A percentile compares a stretch with the other conserved stretches of the same genome.
Evolutionary conservation across 2,329 filamentous ascomycete genomes (phyloP).

Genomic region (Talaromyces sp.): DNA sequence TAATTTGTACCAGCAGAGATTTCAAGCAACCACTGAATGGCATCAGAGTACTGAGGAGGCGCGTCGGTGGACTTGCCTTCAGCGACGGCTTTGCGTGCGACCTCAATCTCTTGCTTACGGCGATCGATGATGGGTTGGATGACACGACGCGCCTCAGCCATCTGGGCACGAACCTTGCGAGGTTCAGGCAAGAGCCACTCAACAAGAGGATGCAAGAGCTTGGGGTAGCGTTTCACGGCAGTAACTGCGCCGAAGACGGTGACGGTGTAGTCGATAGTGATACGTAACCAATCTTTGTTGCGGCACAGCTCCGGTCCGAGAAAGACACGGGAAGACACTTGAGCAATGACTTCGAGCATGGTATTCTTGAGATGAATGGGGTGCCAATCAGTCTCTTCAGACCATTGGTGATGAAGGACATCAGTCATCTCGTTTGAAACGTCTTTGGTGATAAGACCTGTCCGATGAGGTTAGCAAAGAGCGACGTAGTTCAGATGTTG

Average conservation of each 20-base stretch:
- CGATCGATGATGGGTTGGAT: slow-evolving; percentile 18
- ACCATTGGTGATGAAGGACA: slow-evolving; percentile 6
- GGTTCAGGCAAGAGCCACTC: slow-evolving; percentile 40
- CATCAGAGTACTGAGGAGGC: slow-evolving; percentile 12
- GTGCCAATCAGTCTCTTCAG: slow-evolving; percentile 13
- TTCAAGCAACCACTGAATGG: slow-evolving; percentile 19
- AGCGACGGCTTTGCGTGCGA: background rate
- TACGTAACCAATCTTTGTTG: slow-evolving; percentile 14
- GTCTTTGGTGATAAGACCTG: slow-evolving; percentile 9
- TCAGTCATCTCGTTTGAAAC: slow-evolving; percentile 9
- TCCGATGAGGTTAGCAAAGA: background rate
- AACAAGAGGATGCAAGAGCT: slow-evolving; percentile 33
- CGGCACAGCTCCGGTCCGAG: slow-evolving; percentile 17
- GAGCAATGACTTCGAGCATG: slow-evolving; percentile 14
- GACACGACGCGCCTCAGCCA: slow-evolving; percentile 34
- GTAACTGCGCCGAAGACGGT: slow-evolving; percentile 16
- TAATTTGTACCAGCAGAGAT: slow-evolving; percentile 12
- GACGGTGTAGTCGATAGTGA: slow-evolving; percentile 16
- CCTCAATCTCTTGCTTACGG: slow-evolving; percentile 2
- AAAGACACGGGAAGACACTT: slow-evolving; percentile 16
- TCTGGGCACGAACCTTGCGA: slow-evolving; percentile 27
- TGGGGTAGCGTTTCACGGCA: slow-evolving; percentile 38
- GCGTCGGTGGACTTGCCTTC: background rate
- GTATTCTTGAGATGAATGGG: slow-evolving; percentile 7
- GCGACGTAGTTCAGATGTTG: no score